Evolutionary conservation across 257 asterid species (phyloP), one percentile per base, ranked within the genome.

Genomic region (Gynochthodes officinalis): DNA sequence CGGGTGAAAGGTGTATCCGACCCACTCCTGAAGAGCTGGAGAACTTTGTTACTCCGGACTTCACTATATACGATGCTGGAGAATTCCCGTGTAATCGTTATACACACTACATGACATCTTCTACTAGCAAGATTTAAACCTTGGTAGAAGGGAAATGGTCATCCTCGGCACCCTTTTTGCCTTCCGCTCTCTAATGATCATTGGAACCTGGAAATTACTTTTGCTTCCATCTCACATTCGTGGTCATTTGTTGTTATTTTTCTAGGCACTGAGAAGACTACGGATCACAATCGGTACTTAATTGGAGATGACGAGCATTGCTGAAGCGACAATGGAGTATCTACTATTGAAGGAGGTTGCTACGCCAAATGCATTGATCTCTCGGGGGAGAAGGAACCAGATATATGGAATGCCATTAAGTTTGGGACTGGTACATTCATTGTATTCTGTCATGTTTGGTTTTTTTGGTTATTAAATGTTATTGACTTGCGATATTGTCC

Each of bases 281-380:
- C 98, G 2, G 98, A 93, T 62, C 96, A 85, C 60, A 93, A 93
- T 39, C 73, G 98, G 76, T 88, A 86, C 76, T 81, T 93, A 71
- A 88, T 93, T 42, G 98, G 98, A 75, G 98, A 93, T n/a, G 98
- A 93, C 44, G 98, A 93, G 81, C 98, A 93, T 37, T 93, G 98
- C 75, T 93, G 98, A 97, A 86, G 97, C 61, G 96, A 87, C 7
- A 84, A 82, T 60, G 98, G 98, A 0, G 97, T 93, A 11, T 91
- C 98, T 0, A 93, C 91, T 81, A 93, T 93, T 35, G 98, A 93
- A 73, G 98, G 97, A 16, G 98, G 98, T 54, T 93, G 98, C 83
- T 93, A 93, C 67, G 98, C 98, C 0, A 93, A 93, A 76, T 93
- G 98, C 87, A 79, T 93, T 35, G 98, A 93, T 81, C 81, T 93